Percentiles rank a stretch among this genome's conserved stretches.
Evolutionary conservation across 2,329 filamentous ascomycete species (phyloP).

Genomic region (Stagonosporopsis rhizophila): DNA sequence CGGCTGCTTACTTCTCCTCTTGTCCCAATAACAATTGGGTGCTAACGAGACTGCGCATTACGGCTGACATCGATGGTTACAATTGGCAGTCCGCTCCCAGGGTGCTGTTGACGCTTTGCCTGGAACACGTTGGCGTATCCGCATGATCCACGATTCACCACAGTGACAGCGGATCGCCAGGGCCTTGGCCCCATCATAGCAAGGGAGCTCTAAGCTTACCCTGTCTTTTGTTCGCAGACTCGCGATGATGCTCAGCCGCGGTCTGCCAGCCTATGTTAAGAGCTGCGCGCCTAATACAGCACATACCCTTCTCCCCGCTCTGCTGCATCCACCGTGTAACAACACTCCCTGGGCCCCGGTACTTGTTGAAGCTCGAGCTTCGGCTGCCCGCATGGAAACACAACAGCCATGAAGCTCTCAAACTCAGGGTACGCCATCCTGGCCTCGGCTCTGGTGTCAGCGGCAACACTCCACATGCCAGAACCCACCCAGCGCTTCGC

Average conservation of each 20-base stretch:
- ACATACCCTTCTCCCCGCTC: conserved; percentile 7
- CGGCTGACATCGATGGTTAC: conserved; percentile 18
- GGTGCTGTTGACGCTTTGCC: conserved; percentile 16
- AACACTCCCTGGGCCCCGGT: conserved; percentile 12
- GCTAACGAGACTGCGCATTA: conserved; percentile 17
- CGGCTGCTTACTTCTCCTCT: conserved; percentile 25
- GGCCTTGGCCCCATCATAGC: conserved; percentile 23
- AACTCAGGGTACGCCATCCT: conserved; percentile 37
- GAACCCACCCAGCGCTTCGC: conserved; percentile 36
- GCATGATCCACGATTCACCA: conserved; percentile 25
- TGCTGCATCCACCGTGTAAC: conserved; percentile 17
- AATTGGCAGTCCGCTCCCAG: conserved; percentile 13
- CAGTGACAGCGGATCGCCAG: conserved; percentile 30
- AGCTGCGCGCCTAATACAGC: conserved; percentile 15
- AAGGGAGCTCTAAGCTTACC: conserved; percentile 28
- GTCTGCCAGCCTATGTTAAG: conserved; percentile 15
- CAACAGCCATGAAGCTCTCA: conserved; percentile 30
- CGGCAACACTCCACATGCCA: conserved; percentile 39
- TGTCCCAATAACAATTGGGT: conserved; percentile 14
- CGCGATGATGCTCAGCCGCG: conserved; percentile 25
- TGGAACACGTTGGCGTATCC: conserved; percentile 20
- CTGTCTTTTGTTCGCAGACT: conserved; percentile 23
- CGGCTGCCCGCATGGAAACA: conserved; percentile 25
- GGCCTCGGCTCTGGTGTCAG: conserved; percentile 33
- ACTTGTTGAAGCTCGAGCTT: conserved; percentile 15